Conservation (phyloP, 345 rosid genomes). For the Syzygium grande region DNA sequence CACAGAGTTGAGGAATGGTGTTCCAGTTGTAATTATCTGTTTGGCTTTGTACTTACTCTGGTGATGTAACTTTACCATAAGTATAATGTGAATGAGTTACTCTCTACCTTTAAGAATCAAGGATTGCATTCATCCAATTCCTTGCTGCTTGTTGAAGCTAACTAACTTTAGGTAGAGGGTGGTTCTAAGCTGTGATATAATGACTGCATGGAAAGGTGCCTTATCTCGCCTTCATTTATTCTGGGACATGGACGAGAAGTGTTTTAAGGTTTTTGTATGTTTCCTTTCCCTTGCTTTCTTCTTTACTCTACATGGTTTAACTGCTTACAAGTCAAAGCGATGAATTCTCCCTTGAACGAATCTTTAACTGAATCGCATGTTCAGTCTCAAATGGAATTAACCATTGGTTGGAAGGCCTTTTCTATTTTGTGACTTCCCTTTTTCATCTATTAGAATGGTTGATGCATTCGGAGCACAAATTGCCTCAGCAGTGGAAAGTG, state of each 20-base stretch:
- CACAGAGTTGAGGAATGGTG: not conserved
- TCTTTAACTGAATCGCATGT: not conserved
- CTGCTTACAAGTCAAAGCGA: not conserved
- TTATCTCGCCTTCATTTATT: not conserved
- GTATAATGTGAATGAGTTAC: not conserved
- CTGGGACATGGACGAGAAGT: not conserved
- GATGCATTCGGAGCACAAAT: constrained; percentile 84
- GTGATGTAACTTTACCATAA: not conserved
- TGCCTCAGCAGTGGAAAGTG: constrained; percentile 72
- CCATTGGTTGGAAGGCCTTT: not conserved
- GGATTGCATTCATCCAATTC: not conserved
- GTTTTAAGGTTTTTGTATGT: not conserved
- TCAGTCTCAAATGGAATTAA: not conserved
- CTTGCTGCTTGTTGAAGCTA: not conserved
- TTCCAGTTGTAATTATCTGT: not conserved
- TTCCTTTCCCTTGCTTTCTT: not conserved
- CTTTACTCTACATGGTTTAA: not conserved
- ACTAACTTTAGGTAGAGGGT: not conserved
- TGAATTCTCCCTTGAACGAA: not conserved
- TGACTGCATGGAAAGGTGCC: not conserved
- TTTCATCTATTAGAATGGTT: constrained; percentile 47
- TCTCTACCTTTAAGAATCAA: not conserved
- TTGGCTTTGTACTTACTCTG: not conserved
- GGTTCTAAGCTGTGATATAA: not conserved
- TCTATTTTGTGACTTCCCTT: not conserved